Base-by-base conservation (phyloP, 169 alveolate genomes). In the Babesia microti region DNA sequence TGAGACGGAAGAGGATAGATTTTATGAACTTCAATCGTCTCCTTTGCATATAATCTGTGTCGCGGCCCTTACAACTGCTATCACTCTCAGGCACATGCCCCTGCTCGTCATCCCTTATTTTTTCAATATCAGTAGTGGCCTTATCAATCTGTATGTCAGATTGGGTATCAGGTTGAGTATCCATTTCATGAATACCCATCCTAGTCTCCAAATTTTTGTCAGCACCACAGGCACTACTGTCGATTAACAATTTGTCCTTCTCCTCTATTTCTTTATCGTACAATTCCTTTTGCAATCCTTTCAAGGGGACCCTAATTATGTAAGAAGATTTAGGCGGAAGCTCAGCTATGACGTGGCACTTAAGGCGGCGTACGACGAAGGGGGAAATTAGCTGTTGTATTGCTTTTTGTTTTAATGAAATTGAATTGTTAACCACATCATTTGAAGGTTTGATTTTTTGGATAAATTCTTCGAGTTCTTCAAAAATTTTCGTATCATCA, bases 351-450 rank as follows among this genome's bases (percentile, higher is more conserved):
- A 84, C 95, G 24, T 84, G 87, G 33, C 70, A 59, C 57, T 88
- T 88, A 15, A 84, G 56, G 7, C 95, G 60, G 14, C 95, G 46
- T 33, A 88, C 67, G 23, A 88, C 84, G 53, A 86, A 86, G 0
- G 95, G 95, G 12, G 90, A 85, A 18, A 83, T 59, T n/a, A 88
- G 68, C 41, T 71, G 66, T 42, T 84, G 94, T 7, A 65, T 14
- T 15, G 47, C 48, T 3, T 42, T 41, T 26, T 54, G 19, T 2
- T 40, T 19, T 1, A 35, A 46, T 15, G 32, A 39, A 22, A 57
- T 44, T 15, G 22, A 32, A 33, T 4, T 11, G 4, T 9, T 19
- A 4, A 12, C 6, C 21, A 4, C 56, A 0, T 47, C 57, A 3
- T 14, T 12, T 4, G 23, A 21, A 27, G 14, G 45, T 17, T 14